Percentiles rank a stretch among this genome's conserved stretches.
phyloP scores from a whole-genome alignment of 129 eudicot genomes.

The Pseudognaphalium luteoalbum region DNA sequence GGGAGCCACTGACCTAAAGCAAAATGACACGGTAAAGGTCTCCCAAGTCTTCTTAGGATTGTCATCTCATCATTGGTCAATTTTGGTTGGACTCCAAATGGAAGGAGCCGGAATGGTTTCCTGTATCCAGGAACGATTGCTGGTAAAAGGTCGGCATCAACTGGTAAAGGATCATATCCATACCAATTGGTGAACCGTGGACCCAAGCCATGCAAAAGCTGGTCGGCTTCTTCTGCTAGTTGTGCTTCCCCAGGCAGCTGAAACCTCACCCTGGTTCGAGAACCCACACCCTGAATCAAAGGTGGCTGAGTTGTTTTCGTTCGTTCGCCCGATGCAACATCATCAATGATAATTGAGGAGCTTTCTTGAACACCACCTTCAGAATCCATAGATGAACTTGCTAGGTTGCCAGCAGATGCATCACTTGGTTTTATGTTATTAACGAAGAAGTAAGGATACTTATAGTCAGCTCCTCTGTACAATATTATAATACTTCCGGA shows the following conservation, averaged over 20 bases:
- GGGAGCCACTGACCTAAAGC: conserved; percentile 62
- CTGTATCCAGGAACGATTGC: conserved; percentile 75
- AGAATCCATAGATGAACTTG: conserved; percentile 29
- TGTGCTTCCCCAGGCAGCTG: conserved; percentile 90
- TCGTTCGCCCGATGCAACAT: conserved; percentile 26
- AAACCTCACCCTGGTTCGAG: conserved; percentile 71
- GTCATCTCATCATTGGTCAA: conserved; percentile 97
- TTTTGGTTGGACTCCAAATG: conserved; percentile 77
- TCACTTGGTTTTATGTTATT: conserved; percentile 31
- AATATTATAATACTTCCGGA: conserved; percentile 79
- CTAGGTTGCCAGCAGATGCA: conserved; percentile 38
- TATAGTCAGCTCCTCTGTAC: conserved; percentile 84
- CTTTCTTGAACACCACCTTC: conserved; percentile 29
- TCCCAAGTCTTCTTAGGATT: conserved; percentile 73
- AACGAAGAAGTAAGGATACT: conserved; percentile 77
- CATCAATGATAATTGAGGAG: conserved; percentile 26
- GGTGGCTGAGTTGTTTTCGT: conserved; percentile 44
- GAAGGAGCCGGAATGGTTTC: conserved; percentile 91
- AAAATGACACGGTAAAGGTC: conserved; percentile 94
- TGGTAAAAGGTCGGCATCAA: conserved; percentile 97
- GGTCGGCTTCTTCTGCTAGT: conserved; percentile 79
- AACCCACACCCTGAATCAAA: conserved; percentile 84
- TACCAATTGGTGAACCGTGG: conserved; percentile 96
- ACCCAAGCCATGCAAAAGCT: conserved; percentile 81
- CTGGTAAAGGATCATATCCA: conserved; percentile 87